Evolutionary conservation across 306 rosid species (phyloP).

Genomic region (Urtica urens): DNA sequence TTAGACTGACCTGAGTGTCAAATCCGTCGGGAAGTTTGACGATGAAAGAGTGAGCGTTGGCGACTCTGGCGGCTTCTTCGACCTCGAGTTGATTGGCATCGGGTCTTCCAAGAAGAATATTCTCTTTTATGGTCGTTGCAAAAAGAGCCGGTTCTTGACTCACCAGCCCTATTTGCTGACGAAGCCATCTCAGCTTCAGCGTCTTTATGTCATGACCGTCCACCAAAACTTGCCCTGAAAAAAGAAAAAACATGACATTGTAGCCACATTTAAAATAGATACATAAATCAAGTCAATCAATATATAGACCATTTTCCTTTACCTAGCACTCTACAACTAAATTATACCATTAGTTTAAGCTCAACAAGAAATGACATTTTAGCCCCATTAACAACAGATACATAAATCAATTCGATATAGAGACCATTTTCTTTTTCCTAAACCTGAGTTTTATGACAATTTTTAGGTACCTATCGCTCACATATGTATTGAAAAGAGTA

Average conservation of each 20-base stretch:
- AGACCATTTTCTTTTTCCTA: too few species aligned
- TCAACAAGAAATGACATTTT: too few species aligned
- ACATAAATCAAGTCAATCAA: too few species aligned
- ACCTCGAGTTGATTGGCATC: conserved; percentile 86
- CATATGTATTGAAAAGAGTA: too few species aligned
- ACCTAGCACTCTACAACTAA: too few species aligned
- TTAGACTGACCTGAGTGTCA: conserved; percentile 75
- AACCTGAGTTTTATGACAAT: too few species aligned
- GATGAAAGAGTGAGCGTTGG: conserved; percentile 92
- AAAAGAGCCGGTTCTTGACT: conserved; percentile 98
- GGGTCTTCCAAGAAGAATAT: conserved; percentile 86
- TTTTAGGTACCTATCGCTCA: too few species aligned
- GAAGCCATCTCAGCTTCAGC: conserved; percentile 76
- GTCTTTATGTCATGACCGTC: conserved; percentile 89
- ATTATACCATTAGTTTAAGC: too few species aligned
- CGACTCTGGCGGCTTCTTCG: conserved; percentile 97
- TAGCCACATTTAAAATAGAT: not conserved
- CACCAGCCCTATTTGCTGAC: conserved; percentile 95
- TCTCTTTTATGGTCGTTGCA: conserved; percentile 87
- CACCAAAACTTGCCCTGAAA: conserved; percentile 71
- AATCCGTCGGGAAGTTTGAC: conserved; percentile 84
- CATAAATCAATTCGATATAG: too few species aligned
- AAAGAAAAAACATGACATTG: not conserved
- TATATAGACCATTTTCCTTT: too few species aligned
- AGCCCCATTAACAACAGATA: too few species aligned